These are phyloP conservation scores for Kondoa malvinella DNA, from an alignment of 768 basidiomycete genomes.

Conservation along the genomic window DNA sequence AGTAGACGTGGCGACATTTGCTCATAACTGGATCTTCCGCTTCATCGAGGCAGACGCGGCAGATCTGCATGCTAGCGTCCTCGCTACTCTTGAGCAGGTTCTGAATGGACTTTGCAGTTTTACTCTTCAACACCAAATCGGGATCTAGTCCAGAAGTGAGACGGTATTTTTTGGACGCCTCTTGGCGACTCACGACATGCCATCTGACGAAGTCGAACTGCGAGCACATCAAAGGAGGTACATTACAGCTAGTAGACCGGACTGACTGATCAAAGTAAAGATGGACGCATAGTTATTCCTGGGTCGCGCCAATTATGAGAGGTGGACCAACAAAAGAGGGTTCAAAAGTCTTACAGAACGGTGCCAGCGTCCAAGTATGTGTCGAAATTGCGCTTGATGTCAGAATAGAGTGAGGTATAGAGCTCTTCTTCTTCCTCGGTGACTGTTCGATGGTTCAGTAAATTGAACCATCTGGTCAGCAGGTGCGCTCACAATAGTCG, in stretches of 20 bases:
- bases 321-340: background rate
- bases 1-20: conserved; percentile 78
- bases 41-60: conserved; percentile 87
- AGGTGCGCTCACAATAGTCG: conserved; percentile 44
- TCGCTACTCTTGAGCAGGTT: conserved; percentile 45
- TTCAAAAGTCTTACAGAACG: conserved; percentile 11
- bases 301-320: too few species aligned
- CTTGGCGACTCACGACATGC: conserved; percentile 2
- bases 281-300: conserved; percentile 56
- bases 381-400: conserved; percentile 73
- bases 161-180: too few species aligned
- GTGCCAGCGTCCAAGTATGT: conserved; percentile 85
- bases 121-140: conserved; percentile 77
- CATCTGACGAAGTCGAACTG: background rate
- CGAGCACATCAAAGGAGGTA: background rate
- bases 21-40: conserved; percentile 94
- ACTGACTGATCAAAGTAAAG: conserved; percentile 59
- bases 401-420: conserved; percentile 49
- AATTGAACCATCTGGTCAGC: background rate
- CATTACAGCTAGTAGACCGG: conserved; percentile 5
- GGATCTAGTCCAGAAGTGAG: too few species aligned
- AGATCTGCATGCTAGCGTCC: conserved; percentile 35
- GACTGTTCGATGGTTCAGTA: conserved; percentile 30
- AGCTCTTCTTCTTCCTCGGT: conserved; percentile 87
- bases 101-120: conserved; percentile 41